A percentile compares a stretch with the other conserved stretches of the same genome.
These are phyloP conservation scores for Schizothecium vesticola DNA, from an alignment of 495 filamentous ascomycete genomes.

Conservation along the genomic window DNA sequence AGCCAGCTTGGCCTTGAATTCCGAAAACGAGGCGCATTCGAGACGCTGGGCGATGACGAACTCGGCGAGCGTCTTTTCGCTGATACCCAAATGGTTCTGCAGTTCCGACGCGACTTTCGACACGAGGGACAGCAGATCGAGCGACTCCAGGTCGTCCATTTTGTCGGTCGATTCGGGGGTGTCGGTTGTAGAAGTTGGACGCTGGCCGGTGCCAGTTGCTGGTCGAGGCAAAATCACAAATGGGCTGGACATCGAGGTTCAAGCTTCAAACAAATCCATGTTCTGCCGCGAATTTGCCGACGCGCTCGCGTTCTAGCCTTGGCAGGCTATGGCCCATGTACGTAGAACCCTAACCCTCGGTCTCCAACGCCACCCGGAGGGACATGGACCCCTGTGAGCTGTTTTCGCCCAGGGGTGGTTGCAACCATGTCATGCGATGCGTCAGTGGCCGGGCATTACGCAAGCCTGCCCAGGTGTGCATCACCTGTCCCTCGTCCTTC, in stretches of 20 bases:
- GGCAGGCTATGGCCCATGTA: background rate
- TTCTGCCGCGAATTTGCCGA: conserved; percentile 13
- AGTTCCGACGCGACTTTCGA: conserved; percentile 92
- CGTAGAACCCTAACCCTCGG: background rate
- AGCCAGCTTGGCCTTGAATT: conserved; percentile 65
- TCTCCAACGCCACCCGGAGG: background rate
- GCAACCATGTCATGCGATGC: background rate
- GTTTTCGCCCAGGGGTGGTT: background rate
- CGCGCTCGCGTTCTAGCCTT: conserved; percentile 7
- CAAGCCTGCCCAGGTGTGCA: conserved; percentile 1
- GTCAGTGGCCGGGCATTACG: conserved; percentile 2
- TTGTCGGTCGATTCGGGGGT: conserved; percentile 11
- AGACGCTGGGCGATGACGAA: conserved; percentile 88
- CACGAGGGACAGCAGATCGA: conserved; percentile 90
- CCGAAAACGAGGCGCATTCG: conserved; percentile 60
- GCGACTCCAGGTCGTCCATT: conserved; percentile 87
- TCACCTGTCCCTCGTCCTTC: background rate
- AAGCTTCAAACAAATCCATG: background rate
- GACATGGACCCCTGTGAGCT: background rate
- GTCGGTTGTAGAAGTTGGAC: background rate
- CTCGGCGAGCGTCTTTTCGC: conserved; percentile 90
- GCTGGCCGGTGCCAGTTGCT: background rate
- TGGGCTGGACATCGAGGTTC: background rate
- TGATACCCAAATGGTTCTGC: conserved; percentile 87
- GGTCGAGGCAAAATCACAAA: background rate